A percentile compares a stretch with the other conserved stretches of the same genome.
Evolutionary conservation across 768 basidiomycete genomes (phyloP).

Genomic region (Tricholoma sp.): DNA sequence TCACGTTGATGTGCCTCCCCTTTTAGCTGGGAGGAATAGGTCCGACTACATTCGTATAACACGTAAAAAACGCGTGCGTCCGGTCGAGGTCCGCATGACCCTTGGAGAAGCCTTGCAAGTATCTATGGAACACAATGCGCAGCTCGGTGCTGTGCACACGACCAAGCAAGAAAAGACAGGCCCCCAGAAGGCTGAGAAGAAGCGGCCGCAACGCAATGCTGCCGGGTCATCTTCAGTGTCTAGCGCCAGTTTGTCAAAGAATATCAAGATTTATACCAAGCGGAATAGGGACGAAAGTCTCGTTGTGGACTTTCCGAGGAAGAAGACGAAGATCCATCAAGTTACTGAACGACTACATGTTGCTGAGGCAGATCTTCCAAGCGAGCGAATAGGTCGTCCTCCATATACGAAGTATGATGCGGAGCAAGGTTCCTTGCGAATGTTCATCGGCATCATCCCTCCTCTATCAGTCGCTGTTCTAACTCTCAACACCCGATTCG

Average conservation of each 20-base stretch:
- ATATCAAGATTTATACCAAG: neutral
- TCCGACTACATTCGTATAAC: constrained; percentile 13
- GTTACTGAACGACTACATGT: neutral
- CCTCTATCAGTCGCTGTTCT: neutral
- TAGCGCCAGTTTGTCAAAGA: neutral
- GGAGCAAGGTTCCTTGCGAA: neutral
- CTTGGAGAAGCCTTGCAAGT: constrained; percentile 11
- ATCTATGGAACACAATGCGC: constrained; percentile 11
- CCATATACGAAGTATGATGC: neutral
- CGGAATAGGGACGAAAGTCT: neutral
- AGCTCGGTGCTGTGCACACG: neutral
- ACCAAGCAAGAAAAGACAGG: neutral
- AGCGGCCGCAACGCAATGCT: neutral
- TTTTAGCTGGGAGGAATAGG: constrained; percentile 8
- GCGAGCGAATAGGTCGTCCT: too few species aligned
- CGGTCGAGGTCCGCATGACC: constrained; percentile 4
- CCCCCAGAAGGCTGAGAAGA: neutral
- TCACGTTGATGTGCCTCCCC: constrained; percentile 20
- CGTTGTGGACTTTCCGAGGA: neutral
- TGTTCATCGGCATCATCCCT: neutral
- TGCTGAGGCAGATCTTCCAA: neutral
- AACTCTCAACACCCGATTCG: neutral
- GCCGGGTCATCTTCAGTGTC: constrained; percentile 3
- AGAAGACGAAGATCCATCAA: neutral
- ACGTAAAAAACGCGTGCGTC: neutral